These are phyloP conservation scores for Gymnopilus dilepis DNA, from an alignment of 768 basidiomycete genomes.

Conservation along the genomic window DNA sequence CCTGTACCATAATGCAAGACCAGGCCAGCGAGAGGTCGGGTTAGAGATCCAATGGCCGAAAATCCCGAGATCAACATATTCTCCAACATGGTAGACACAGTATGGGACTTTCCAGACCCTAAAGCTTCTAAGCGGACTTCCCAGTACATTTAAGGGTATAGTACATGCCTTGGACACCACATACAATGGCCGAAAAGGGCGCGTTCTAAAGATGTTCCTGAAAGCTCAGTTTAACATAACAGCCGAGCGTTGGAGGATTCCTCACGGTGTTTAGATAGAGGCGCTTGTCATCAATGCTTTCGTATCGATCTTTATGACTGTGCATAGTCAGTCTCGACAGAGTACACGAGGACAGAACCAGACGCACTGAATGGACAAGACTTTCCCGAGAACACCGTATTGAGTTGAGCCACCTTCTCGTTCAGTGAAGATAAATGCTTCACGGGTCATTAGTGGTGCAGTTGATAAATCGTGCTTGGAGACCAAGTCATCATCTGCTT, in stretches of 20 bases:
- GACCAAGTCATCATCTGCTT: constrained; percentile 22
- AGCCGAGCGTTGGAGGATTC: not conserved
- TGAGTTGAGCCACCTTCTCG: constrained; percentile 45
- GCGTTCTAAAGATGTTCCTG: constrained; percentile 56
- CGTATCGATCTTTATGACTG: constrained; percentile 40
- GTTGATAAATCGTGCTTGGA: constrained; percentile 45
- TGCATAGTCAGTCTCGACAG: not conserved
- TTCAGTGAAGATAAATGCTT: constrained; percentile 45
- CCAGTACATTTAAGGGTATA: not conserved
- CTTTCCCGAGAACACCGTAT: constrained; percentile 66
- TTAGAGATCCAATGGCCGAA: constrained; percentile 51
- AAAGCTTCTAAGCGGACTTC: not conserved
- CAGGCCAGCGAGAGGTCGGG: constrained; percentile 63
- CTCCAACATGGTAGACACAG: constrained; percentile 70
- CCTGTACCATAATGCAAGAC: constrained; percentile 77
- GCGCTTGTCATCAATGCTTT: constrained; percentile 50
- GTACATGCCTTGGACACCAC: constrained; percentile 63
- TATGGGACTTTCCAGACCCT: constrained; percentile 80
- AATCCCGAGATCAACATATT: constrained; percentile 67
- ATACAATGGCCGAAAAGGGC: constrained; percentile 76
- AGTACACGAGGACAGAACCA: not conserved
- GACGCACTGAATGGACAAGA: constrained; percentile 50
- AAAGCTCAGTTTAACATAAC: not conserved
- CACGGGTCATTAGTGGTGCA: constrained; percentile 57
- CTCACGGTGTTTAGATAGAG: constrained; percentile 73